Base-by-base conservation (phyloP, 176 grass and related monocot species). In the Rhipidocladum racemiflorum region DNA sequence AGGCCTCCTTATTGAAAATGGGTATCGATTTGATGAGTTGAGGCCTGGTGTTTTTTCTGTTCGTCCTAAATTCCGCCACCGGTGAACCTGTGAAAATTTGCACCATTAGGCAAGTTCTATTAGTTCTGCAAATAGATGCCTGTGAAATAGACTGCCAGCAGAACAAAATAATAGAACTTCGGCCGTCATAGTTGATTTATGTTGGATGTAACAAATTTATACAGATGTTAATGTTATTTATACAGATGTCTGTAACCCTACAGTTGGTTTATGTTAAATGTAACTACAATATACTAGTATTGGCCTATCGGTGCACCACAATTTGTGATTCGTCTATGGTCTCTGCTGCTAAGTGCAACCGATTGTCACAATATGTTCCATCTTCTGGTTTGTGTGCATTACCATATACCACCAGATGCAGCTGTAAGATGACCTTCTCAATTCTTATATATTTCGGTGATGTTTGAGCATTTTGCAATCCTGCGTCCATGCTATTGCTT, bases 1-100 rank as follows among this genome's bases (percentile, higher is more conserved):
- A 85, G 79, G 86, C 30, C 95, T 93, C 84, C 95, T 98, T 49
- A 87, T 88, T 62, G 95, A 95, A 66, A 88, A 95, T 35, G 61
- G 95, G 88, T 98, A 98, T 28, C 90, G 86, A 24, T 95, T 93
- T 83, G 85, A 94, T 30, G 92, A 98, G 49, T 86, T 25, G 49
- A 89, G 88, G 53, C 86, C 92, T 23, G 95, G 95, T 84, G 86
- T 93, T 27, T 80, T 98, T 57, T 53, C 88, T 40, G 81, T 95
- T 44, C 86, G 71, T 32, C 95, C 90, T 12, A 98, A 98, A 81
- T 94, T 97, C 61, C 87, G 91, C 72, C 67, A 60, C 38, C 28
- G 60, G 7, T 91, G 66, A 91, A 76, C 23, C 57, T 29, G 13
- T 56, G n/a, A 51, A 81, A 45, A 43, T 16, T 12, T 75, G 68